Evolutionary conservation across 2,329 filamentous ascomycete genomes (phyloP).

Genomic region (Xylariaceae sp.): DNA sequence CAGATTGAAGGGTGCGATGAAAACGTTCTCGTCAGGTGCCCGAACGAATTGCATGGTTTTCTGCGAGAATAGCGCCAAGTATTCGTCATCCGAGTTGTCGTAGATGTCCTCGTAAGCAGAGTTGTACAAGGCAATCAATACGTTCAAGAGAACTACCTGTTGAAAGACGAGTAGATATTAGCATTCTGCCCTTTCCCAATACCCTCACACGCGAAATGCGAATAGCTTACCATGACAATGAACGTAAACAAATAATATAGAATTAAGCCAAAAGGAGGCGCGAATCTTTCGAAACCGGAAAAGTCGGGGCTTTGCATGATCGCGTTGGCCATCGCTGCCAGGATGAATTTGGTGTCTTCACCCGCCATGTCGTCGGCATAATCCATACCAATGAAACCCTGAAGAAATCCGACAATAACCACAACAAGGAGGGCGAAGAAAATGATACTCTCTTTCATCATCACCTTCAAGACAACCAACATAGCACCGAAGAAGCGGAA

Average conservation of each 20-base stretch:
- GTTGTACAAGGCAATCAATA: constrained; percentile 96
- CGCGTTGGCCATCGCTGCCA: constrained; percentile 81
- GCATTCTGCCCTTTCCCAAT: too few relatives aligned
- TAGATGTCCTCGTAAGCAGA: constrained; percentile 94
- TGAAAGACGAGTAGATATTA: not conserved
- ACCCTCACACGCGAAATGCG: too few relatives aligned
- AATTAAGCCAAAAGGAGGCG: constrained; percentile 86
- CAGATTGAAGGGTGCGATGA: constrained; percentile 92
- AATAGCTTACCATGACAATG: constrained; percentile 92
- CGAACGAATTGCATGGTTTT: constrained; percentile 97
- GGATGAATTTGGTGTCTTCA: constrained; percentile 68
- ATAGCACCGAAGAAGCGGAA: constrained; percentile 97
- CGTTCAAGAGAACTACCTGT: constrained; percentile 74
- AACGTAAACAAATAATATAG: constrained; percentile 99
- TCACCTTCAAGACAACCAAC: constrained; percentile 92
- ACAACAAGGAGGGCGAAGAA: constrained; percentile 90
- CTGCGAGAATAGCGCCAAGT: constrained; percentile 85
- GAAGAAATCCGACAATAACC: constrained; percentile 81
- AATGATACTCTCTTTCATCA: constrained; percentile 92
- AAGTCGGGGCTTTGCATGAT: constrained; percentile 94
- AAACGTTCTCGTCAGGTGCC: constrained; percentile 96
- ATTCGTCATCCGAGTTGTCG: constrained; percentile 90
- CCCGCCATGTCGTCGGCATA: constrained; percentile 68
- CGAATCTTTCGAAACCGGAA: constrained; percentile 80
- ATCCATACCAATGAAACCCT: constrained; percentile 91